Base-by-base conservation (phyloP, 441 rosid species). In the Raphanus hybrid region DNA sequence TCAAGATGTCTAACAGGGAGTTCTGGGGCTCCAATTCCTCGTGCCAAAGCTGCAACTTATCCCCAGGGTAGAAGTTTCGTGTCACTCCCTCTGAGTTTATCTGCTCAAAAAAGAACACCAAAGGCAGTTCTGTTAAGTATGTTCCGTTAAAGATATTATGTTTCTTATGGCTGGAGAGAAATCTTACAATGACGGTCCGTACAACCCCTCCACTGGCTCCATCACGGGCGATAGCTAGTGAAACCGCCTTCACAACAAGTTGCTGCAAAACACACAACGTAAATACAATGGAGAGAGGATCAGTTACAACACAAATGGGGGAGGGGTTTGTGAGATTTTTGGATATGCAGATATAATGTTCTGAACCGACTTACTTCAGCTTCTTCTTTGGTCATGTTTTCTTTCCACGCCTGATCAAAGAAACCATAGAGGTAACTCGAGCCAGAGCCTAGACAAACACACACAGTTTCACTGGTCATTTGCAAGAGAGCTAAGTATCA, bases 151-250 rank as follows among this genome's bases (percentile, higher is more conserved):
- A 16, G 35, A 67, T 12, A 8, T 57, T 71, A 61, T 63, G 63
- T 27, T 15, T 66, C 48, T 32, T 18, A 10, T 67, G 27, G 32
- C 7, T 7, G 59, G 59, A 48, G n/a, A 18, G 18, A 60, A 14
- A 14, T 65, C 99, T 89, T 85, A 96, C 98, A 10, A 84, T 82
- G 65, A 96, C 97, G 2, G 99, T 92, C 50, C 98, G 97, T 43
- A 93, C 99, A n/a, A 96, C 99, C 2, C 98, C 97, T 2, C 99
- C 98, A 26, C 99, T 96, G 7, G 99, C 98, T 83, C 98, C 98
- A 79, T 96, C 99, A 57, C 97, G 87, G 8, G 98, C 98, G 61
- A 96, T 96, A 63, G 98, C 98, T 37, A 93, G 89, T n/a, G 99
- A 96, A 60, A 96, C 94, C 37, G 97, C 97, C 84, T 96, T 93